Base-by-base conservation (phyloP, 106 monocot species). In the Agapanthus africanus region DNA sequence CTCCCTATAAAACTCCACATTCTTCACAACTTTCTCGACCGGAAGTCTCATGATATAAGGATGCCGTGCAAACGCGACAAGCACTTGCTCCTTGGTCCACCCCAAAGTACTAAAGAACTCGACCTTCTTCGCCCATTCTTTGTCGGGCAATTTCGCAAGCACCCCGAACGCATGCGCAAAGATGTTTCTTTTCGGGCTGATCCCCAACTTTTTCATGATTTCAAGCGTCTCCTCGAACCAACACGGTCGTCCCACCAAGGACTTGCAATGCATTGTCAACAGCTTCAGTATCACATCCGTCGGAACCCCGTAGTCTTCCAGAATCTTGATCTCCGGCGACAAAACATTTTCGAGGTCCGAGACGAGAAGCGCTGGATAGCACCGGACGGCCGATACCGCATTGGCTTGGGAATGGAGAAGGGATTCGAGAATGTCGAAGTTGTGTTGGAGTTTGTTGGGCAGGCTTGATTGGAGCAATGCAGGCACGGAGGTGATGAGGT, bases 61-160 rank as follows among this genome's bases (percentile, higher is more conserved):
- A 32, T 79, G 79, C 70, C 50, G 69, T 15, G 37, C 35, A 42
- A 84, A 79, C 3, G 70, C 76, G 1, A 11, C 0, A 1, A 70
- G 14, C 15, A 80, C 41, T 40, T 80, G 38, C 10, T 78, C 68
- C 41, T 63, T 63, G n/a, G 80, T 61, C 77, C 77, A 85, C 10
- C 77, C 84, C 4, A 80, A 38, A 30, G 74, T 42, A 52, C 36
- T 37, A 11, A 63, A 80, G 15, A 62, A 64, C 15, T 72, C 74
- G 30, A 80, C 10, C 38, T 78, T 85, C 66, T 35, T 66, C 13
- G 74, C 41, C 80, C 70, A 71, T 0, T 1, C 40, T 0, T 22
- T 27, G 9, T 25, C 49, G 10, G 50, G 36, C 65, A 80, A 50
- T 31, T 25, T 33, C 2, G 34, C 38, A 11, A 79, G 32, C 50